Conservation (phyloP, 306 rosid genomes). For the Lathyrus tuberosus region DNA sequence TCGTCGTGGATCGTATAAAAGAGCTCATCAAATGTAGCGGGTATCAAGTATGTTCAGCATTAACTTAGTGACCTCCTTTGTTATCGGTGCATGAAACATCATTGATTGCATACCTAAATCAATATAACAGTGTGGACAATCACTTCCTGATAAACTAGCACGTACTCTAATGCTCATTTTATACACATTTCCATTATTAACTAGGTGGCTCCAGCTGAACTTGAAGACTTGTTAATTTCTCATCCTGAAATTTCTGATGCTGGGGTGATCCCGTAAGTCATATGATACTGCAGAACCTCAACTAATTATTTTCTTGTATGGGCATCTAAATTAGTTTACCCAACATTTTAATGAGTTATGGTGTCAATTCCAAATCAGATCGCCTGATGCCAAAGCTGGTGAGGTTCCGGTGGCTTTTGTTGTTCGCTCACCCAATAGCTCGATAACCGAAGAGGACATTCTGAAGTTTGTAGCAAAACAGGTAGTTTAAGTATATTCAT, state of each 20-base stretch:
- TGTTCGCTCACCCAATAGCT: slow-evolving; percentile 49
- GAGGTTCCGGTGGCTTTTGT: slow-evolving; percentile 61
- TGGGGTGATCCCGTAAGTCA: slow-evolving; percentile 54
- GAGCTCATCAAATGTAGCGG: slow-evolving; percentile 56
- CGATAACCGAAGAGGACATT: slow-evolving; percentile 44
- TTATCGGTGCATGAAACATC: no score
- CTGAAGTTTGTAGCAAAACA: slow-evolving; percentile 44
- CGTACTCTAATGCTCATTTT: not conserved
- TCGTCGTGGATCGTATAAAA: slow-evolving; percentile 55
- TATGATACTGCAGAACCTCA: not conserved
- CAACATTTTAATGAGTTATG: not conserved
- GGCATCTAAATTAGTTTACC: not conserved
- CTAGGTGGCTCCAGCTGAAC: slow-evolving; percentile 61
- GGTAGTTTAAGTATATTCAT: slow-evolving; percentile 13
- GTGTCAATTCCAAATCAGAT: slow-evolving; percentile 41
- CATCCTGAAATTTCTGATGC: slow-evolving; percentile 55
- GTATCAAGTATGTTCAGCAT: slow-evolving; percentile 31
- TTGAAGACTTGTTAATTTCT: slow-evolving; percentile 54
- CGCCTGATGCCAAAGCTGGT: slow-evolving; percentile 56
- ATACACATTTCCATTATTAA: not conserved
- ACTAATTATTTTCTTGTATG: not conserved
- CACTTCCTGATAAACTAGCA: not conserved
- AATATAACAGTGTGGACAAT: no score
- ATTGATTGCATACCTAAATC: no score
- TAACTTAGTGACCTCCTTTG: not conserved